Conservation (phyloP, 768 basidiomycete genomes). For the Mycena amicta region DNA sequence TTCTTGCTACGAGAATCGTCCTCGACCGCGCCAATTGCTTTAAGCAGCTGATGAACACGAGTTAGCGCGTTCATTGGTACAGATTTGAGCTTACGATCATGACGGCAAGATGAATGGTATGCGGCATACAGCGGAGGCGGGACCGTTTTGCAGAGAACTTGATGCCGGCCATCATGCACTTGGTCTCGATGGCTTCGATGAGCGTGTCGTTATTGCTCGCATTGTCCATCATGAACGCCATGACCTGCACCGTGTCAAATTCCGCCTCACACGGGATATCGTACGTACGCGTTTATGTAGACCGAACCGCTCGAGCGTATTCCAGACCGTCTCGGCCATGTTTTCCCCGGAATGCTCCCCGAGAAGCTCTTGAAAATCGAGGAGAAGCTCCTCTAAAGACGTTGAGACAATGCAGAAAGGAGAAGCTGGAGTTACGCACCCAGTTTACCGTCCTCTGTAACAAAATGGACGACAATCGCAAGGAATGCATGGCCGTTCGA, state of each 20-base stretch:
- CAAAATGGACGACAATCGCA: constrained; percentile 33
- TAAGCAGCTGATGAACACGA: neutral
- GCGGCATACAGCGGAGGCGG: constrained; percentile 25
- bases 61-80: too few relatives aligned
- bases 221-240: constrained; percentile 24
- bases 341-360: constrained; percentile 28
- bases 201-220: constrained; percentile 26
- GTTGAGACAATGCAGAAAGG: neutral
- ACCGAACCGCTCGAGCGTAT: constrained; percentile 18
- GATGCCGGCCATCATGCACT: constrained; percentile 4
- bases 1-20: too few relatives aligned
- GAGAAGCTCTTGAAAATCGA: constrained; percentile 27
- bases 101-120: constrained; percentile 26
- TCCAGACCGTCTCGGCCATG: constrained; percentile 23
- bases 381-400: constrained; percentile 21
- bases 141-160: constrained; percentile 11
- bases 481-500: constrained; percentile 33
- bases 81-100: constrained; percentile 21
- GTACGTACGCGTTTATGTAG: constrained; percentile 10
- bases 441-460: constrained; percentile 27
- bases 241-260: constrained; percentile 15
- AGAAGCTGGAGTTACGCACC: constrained; percentile 14
- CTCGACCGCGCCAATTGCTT: neutral
- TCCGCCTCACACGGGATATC: neutral
- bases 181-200: constrained; percentile 9